phyloP scores from a whole-genome alignment of 768 basidiomycete genomes.

The Panaeolus papilionaceus region DNA sequence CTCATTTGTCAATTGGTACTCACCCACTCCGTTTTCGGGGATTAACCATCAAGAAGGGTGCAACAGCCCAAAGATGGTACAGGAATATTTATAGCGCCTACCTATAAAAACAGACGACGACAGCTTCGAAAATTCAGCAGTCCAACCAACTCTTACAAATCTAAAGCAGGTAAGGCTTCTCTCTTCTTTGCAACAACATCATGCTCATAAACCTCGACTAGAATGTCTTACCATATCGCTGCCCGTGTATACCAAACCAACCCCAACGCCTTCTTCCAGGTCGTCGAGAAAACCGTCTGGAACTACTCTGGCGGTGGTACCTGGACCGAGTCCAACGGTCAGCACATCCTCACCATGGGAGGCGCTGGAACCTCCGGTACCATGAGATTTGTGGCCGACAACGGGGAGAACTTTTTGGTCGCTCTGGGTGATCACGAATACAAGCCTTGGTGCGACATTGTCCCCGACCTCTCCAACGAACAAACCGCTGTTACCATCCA shows the following conservation, averaged over 20 bases:
- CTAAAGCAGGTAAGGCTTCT: too few species aligned
- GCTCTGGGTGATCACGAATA: slow-evolving; percentile 38
- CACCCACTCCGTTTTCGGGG: too few species aligned
- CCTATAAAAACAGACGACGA: too few species aligned
- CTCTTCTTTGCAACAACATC: too few species aligned
- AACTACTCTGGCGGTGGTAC: slow-evolving; percentile 28
- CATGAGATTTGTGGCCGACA: slow-evolving; percentile 42
- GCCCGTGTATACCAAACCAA: slow-evolving; percentile 16
- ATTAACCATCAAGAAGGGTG: too few species aligned
- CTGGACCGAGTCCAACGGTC: slow-evolving; percentile 20
- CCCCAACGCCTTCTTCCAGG: slow-evolving; percentile 29
- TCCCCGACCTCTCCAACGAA: slow-evolving; percentile 33
- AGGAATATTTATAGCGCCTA: too few species aligned
- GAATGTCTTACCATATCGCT: background rate
- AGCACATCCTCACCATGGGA: slow-evolving; percentile 32
- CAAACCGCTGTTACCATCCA: slow-evolving; percentile 33
- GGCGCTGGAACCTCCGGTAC: slow-evolving; percentile 37
- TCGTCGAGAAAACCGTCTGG: slow-evolving; percentile 38
- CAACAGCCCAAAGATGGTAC: too few species aligned
- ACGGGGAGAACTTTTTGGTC: slow-evolving; percentile 17
- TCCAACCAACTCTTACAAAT: too few species aligned
- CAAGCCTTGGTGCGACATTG: slow-evolving; percentile 44
- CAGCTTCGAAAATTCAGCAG: too few species aligned
- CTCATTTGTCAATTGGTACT: too few species aligned
- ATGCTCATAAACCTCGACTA: background rate